These are phyloP conservation scores for Umbelopsis vinacea DNA, from an alignment of 192 early-diverging fungal genomes.

Conservation along the genomic window DNA sequence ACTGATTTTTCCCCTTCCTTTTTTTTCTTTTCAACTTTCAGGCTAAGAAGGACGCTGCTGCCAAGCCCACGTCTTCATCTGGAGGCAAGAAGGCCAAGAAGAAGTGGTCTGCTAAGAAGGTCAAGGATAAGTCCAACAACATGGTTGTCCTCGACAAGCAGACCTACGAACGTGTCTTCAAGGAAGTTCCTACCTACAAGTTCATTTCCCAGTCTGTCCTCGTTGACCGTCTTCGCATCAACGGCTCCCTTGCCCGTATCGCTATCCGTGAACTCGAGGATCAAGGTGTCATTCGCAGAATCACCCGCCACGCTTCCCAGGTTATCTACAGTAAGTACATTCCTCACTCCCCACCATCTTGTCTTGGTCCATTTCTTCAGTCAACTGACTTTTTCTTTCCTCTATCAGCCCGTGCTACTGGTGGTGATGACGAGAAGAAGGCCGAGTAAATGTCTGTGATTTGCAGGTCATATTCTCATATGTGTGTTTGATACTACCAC, in stretches of 20 bases:
- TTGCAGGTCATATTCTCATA: conserved; percentile 1
- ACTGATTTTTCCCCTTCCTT: not conserved
- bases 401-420: conserved; percentile 50
- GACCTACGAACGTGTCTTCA: conserved; percentile 98
- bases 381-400: not conserved
- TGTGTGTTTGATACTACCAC: not conserved
- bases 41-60: conserved; percentile 67
- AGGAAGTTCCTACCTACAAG: conserved; percentile 99
- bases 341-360: not conserved
- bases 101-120: conserved; percentile 99
- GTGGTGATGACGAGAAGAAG: conserved; percentile 56
- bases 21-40: conserved; percentile 27
- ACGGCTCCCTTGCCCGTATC: conserved; percentile 94
- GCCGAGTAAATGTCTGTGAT: conserved; percentile 23
- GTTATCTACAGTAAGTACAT: conserved; percentile 71
- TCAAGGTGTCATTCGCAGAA: conserved; percentile 91
- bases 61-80: conserved; percentile 58
- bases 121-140: conserved; percentile 99
- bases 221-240: conserved; percentile 97
- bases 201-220: conserved; percentile 97
- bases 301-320: conserved; percentile 92
- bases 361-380: not conserved
- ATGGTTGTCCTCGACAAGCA: conserved; percentile 95
- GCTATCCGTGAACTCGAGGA: conserved; percentile 93
- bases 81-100: conserved; percentile 66